phyloP scores from a whole-genome alignment of 2,329 filamentous ascomycete species.

The Talaromyces verruculosus region DNA sequence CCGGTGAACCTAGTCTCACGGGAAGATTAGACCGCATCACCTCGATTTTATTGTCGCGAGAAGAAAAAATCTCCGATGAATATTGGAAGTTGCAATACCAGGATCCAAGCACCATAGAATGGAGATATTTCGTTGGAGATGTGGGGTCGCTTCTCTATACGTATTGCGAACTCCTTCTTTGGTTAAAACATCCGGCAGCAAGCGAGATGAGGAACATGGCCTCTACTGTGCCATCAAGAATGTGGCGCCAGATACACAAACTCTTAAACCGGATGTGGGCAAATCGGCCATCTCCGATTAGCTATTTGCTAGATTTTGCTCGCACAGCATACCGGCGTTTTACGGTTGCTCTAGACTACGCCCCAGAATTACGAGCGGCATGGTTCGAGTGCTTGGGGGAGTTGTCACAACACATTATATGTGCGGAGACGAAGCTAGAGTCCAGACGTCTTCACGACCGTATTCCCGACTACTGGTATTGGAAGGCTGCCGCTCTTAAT shows the following conservation, averaged over 20 bases:
- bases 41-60: no score
- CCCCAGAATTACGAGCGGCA: slow-evolving; percentile 76
- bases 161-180: slow-evolving; percentile 65
- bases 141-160: no score
- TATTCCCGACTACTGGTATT: slow-evolving; percentile 81
- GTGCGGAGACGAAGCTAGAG: slow-evolving; percentile 72
- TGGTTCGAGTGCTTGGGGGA: slow-evolving; percentile 95
- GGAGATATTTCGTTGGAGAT: no score
- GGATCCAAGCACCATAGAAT: no score
- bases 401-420: slow-evolving; percentile 81
- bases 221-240: slow-evolving; percentile 85
- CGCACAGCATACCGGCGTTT: slow-evolving; percentile 90
- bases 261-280: slow-evolving; percentile 76
- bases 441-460: slow-evolving; percentile 79
- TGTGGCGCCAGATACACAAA: slow-evolving; percentile 91
- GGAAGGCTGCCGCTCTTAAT: slow-evolving; percentile 72
- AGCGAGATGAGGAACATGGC: slow-evolving; percentile 66
- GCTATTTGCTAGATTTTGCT: slow-evolving; percentile 90
- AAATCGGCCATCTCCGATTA: slow-evolving; percentile 70
- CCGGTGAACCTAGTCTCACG: no score
- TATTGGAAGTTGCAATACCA: no score
- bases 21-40: no score
- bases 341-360: slow-evolving; percentile 79
- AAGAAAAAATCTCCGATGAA: no score
- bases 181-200: slow-evolving; percentile 81